Evolutionary conservation across 495 filamentous ascomycete genomes (phyloP), one percentile per base, ranked within the genome.

Genomic region (Talaromyces wortmannii): DNA sequence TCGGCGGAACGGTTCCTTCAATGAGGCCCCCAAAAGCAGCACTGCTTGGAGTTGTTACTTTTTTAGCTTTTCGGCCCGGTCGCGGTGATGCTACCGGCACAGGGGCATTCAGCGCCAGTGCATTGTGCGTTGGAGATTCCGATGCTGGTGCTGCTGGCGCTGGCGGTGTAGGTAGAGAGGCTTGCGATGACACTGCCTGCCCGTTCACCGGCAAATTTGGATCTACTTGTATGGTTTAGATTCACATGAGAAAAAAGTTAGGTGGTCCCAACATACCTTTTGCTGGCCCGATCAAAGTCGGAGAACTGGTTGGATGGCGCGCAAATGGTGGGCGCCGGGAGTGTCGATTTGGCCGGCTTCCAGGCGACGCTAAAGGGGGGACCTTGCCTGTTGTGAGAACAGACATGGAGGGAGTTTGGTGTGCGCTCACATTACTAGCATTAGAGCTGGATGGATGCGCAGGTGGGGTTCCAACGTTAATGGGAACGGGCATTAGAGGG

Each of bases 1-100:
- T 98, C 17, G 94, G 94, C 8, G 94, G 94, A 3, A 98, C 91
- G 6, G 88, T 86, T 51, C 85, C 84, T 61, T 89, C 88, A 11
- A 94, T 81, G 48, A 90, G 77, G n/a, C 84, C 86, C 2, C 86
- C 76, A 53, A 76, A 78, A 6, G 67, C 71, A 2, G 69, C 68
- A 31, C 62, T 58, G 57, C 42, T 59, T 29, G 52, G 58, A 16
- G 53, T 45, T 8, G 36, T 32, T 13, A 57, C 59, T 64, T 74
- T 84, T 69, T 80, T 88, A 58, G 61, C 63, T 42, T 73, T 75
- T 48, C 58, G 61, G 23, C 59, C 60, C 5, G 70, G 63, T 12
- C 72, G 70, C 16, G 74, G 74, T 3, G 74, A 77, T 33, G 67
- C 58, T 7, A 64, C 65, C 0, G 68, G 69, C 18, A 67, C 65